Percentiles rank a stretch among this genome's conserved stretches.
phyloP scores from a whole-genome alignment of 768 basidiomycete species.

The Roridomyces roridus region DNA sequence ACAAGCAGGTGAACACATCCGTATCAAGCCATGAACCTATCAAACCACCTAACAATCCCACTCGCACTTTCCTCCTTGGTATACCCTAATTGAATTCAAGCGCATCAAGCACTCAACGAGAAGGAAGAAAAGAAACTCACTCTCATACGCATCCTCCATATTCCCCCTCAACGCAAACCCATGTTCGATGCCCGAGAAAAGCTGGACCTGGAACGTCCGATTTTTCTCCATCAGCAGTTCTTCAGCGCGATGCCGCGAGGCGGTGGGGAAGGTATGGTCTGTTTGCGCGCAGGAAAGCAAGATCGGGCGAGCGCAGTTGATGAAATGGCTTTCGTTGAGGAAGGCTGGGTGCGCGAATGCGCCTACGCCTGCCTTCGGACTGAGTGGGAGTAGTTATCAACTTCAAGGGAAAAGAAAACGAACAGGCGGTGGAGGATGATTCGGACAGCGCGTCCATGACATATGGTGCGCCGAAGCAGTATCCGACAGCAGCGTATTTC shows the following conservation, averaged over 20 bases:
- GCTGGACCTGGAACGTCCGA: slow-evolving; percentile 37
- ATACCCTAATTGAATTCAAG: slow-evolving; percentile 17
- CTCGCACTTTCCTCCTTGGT: slow-evolving; percentile 25
- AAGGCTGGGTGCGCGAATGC: slow-evolving; percentile 49
- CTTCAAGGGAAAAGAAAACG: not conserved
- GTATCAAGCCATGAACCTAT: slow-evolving; percentile 16
- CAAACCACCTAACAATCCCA: slow-evolving; percentile 25
- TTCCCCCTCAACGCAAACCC: slow-evolving; percentile 28
- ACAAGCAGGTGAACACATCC: not conserved
- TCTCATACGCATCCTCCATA: slow-evolving; percentile 20
- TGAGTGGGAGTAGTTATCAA: no score
- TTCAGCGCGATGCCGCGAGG: slow-evolving; percentile 45
- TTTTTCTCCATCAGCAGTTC: slow-evolving; percentile 46
- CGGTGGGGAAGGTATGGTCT: slow-evolving; percentile 45
- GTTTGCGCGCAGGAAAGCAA: slow-evolving; percentile 48
- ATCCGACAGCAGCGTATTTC: slow-evolving; percentile 36
- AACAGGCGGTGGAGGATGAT: slow-evolving; percentile 32
- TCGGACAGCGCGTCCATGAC: slow-evolving; percentile 37
- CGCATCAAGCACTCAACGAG: no score
- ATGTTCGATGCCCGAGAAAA: slow-evolving; percentile 44
- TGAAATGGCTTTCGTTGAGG: slow-evolving; percentile 38
- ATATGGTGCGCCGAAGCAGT: slow-evolving; percentile 48
- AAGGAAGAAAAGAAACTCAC: slow-evolving; percentile 5
- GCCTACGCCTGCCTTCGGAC: slow-evolving; percentile 29
- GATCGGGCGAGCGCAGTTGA: slow-evolving; percentile 45